These are phyloP conservation scores for Penicillium brevicompactum DNA, from an alignment of 2,329 filamentous ascomycete species.

Conservation along the genomic window DNA sequence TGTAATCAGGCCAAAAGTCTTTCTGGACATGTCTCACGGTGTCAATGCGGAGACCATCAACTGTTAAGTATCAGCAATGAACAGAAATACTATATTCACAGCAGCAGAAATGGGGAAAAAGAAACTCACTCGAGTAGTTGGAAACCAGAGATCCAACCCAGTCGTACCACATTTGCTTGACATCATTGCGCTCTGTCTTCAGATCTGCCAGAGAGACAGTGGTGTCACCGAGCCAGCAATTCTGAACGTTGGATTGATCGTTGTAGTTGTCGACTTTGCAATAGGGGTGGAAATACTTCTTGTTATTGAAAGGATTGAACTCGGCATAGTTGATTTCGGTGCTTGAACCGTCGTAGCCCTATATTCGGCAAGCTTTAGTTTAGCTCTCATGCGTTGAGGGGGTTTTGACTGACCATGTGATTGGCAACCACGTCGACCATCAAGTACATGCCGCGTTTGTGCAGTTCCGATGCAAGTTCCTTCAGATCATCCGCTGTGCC, in stretches of 20 bases:
- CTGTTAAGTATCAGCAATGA: conserved; percentile 15
- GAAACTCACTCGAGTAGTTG: conserved; percentile 61
- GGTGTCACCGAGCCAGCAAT: conserved; percentile 60
- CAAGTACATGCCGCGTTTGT: conserved; percentile 60
- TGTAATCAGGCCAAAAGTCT: conserved; percentile 48
- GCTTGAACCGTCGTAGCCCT: conserved; percentile 51
- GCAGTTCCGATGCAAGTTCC: conserved; percentile 57
- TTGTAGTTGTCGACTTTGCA: conserved; percentile 58
- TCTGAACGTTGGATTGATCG: conserved; percentile 47
- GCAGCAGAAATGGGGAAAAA: background rate
- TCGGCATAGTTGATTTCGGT: conserved; percentile 55
- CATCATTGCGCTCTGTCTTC: conserved; percentile 54
- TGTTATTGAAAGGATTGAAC: conserved; percentile 57
- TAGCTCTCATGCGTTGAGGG: background rate
- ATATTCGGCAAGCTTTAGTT: conserved; percentile 10
- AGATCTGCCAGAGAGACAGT: conserved; percentile 64
- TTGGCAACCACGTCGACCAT: conserved; percentile 61
- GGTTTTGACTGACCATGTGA: conserved; percentile 15
- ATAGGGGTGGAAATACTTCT: conserved; percentile 62
- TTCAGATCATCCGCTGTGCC: conserved; percentile 63
- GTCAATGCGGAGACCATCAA: conserved; percentile 57
- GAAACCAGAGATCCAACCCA: conserved; percentile 63
- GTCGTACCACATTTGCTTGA: conserved; percentile 55
- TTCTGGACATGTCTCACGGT: conserved; percentile 53
- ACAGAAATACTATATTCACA: background rate